Evolutionary conservation across 2,329 filamentous ascomycete genomes (phyloP), one percentile per base, ranked within the genome.

Genomic region (Neonectria sp.): DNA sequence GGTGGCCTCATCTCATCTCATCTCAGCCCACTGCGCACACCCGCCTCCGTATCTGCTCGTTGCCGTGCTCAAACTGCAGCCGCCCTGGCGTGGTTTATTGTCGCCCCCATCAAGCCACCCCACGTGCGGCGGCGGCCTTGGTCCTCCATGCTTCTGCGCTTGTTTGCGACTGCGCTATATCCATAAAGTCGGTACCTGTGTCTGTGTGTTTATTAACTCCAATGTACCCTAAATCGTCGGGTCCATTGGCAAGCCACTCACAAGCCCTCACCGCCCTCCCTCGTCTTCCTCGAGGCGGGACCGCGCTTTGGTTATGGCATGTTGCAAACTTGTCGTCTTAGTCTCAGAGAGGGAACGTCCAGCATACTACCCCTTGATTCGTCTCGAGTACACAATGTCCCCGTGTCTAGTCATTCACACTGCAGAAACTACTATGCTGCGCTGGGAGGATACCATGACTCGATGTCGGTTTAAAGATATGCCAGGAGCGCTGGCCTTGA

Each of bases 21-120:
- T 67, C 63, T 63, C 69, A 71, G 48, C 51, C 64, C 71, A 73
- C 71, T 65, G 63, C 49, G 69, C 70, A 70, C 72, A 71, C 63
- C 71, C 67, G 65, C 70, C 68, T 52, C 59, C 71, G 56, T 51
- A 24, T 48, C 55, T 64, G 61, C 63, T 72, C 67, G 65, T 63
- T 57, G 43, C 25, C 31, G 21, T 52, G 31, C 37, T 40, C 37
- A n/a, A 21, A 4, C 27, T 24, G 49, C 51, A 37, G 29, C 27
- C 29, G 31, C 51, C 46, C 24, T 52, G 45, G 53, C 29, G 17
- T 25, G 64, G 71, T 61, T 12, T 62, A 61, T 58, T 65, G 55
- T 37, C 49, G 25, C 58, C 55, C 57, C 43, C 21, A 55, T 58
- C 62, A 68, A 65, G 61, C 68, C 65, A 63, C 62, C 29, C 31